These are phyloP conservation scores for Porosira glacialis DNA, from an alignment of 352 stramenopile species.

Conservation along the genomic window DNA sequence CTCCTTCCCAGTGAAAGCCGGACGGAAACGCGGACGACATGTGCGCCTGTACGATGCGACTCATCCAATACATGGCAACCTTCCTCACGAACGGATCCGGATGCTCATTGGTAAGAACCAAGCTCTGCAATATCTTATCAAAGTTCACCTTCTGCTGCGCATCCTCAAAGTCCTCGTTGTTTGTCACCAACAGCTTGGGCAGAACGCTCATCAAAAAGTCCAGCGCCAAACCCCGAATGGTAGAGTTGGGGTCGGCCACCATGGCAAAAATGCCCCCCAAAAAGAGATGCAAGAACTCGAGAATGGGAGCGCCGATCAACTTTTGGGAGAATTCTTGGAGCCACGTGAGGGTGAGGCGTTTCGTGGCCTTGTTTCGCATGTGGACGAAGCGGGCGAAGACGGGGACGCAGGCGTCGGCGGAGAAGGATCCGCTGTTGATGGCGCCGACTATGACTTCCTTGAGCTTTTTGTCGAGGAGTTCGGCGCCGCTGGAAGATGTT, in stretches of 20 bases:
- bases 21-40: constrained; percentile 54
- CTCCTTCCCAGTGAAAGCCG: no score
- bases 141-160: constrained; percentile 74
- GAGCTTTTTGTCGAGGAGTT: constrained; percentile 77
- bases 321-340: constrained; percentile 77
- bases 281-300: constrained; percentile 80
- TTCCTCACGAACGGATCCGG: constrained; percentile 81
- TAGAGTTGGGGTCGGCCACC: constrained; percentile 73
- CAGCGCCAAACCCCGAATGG: constrained; percentile 73
- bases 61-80: constrained; percentile 82
- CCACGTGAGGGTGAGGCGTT: constrained; percentile 78
- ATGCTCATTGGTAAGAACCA: constrained; percentile 81
- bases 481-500: constrained; percentile 64
- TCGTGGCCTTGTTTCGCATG: constrained; percentile 79
- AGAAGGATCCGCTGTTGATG: constrained; percentile 74
- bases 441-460: constrained; percentile 78
- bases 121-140: constrained; percentile 78
- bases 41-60: constrained; percentile 78
- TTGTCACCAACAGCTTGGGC: constrained; percentile 71
- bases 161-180: constrained; percentile 76
- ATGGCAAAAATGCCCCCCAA: constrained; percentile 79
- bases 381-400: constrained; percentile 80
- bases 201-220: constrained; percentile 77
- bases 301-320: constrained; percentile 70
- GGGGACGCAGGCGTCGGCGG: constrained; percentile 72